These are phyloP conservation scores for Coemansia sp. DNA, from an alignment of 192 early-diverging fungal genomes.

Conservation along the genomic window DNA sequence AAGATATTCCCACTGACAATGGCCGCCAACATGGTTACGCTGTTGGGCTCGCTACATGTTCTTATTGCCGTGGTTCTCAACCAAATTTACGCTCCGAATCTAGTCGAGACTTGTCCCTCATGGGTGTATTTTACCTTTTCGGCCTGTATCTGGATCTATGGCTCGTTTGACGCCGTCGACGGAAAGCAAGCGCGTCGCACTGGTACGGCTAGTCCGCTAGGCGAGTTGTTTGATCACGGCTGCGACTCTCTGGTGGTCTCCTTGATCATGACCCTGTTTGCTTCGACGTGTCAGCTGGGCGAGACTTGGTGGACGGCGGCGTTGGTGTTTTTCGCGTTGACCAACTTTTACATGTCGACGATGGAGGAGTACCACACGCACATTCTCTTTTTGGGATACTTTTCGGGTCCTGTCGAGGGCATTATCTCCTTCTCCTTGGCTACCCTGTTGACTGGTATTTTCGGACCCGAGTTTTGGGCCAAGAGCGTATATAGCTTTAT, in stretches of 20 bases:
- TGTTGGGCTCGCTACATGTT: constrained; percentile 81
- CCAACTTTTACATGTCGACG: constrained; percentile 90
- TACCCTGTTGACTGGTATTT: constrained; percentile 66
- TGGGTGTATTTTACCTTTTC: constrained; percentile 84
- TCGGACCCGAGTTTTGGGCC: constrained; percentile 59
- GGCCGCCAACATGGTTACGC: constrained; percentile 90
- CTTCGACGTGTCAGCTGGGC: constrained; percentile 69
- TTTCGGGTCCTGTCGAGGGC: constrained; percentile 92
- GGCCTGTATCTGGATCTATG: constrained; percentile 84
- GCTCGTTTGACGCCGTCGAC: constrained; percentile 91
- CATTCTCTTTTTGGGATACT: constrained; percentile 77
- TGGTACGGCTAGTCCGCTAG: constrained; percentile 82
- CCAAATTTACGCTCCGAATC: constrained; percentile 73
- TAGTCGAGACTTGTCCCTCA: constrained; percentile 68
- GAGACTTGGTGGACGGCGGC: constrained; percentile 71
- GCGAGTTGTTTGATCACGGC: constrained; percentile 96
- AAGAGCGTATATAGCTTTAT: constrained; percentile 29
- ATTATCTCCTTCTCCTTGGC: constrained; percentile 67
- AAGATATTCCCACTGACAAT: constrained; percentile 84
- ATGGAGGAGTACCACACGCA: constrained; percentile 97
- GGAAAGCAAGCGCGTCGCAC: constrained; percentile 95
- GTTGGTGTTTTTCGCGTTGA: constrained; percentile 63
- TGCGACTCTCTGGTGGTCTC: constrained; percentile 73
- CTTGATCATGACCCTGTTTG: constrained; percentile 62
- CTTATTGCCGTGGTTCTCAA: constrained; percentile 71